These are phyloP conservation scores for Lathyrus sativus DNA, from an alignment of 306 rosid species.

Conservation along the genomic window DNA sequence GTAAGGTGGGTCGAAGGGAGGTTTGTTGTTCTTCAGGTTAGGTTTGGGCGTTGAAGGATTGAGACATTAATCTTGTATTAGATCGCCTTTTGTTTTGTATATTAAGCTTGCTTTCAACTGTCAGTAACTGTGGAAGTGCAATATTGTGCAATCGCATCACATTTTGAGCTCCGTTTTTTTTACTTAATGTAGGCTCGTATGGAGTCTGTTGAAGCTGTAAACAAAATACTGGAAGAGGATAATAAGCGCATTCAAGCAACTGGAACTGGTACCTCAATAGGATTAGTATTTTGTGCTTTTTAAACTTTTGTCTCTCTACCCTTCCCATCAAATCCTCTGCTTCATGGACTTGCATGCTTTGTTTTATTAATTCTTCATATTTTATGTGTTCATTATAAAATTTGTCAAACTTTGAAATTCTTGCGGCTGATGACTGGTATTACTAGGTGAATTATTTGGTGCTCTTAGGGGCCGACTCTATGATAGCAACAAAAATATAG, in stretches of 20 bases:
- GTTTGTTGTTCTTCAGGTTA: too few relatives aligned
- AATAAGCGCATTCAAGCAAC: slow-evolving; percentile 91
- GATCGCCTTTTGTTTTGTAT: slow-evolving; percentile 5
- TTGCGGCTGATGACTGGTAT: slow-evolving; percentile 4
- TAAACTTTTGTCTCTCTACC: neutral
- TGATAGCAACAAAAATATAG: slow-evolving; percentile 95
- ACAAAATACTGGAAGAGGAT: slow-evolving; percentile 96
- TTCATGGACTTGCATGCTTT: slow-evolving; percentile 9
- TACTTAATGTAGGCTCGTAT: slow-evolving; percentile 64
- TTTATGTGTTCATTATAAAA: slow-evolving; percentile 8
- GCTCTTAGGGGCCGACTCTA: slow-evolving; percentile 78
- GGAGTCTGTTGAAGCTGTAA: slow-evolving; percentile 95
- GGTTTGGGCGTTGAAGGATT: too few relatives aligned
- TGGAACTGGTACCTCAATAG: slow-evolving; percentile 69
- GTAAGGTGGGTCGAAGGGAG: too few relatives aligned
- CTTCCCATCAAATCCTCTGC: neutral
- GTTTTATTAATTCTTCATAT: slow-evolving; percentile 9
- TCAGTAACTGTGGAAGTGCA: slow-evolving; percentile 7
- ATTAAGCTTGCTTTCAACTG: slow-evolving; percentile 11
- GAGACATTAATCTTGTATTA: neutral
- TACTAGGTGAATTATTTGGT: slow-evolving; percentile 86
- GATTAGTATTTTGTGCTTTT: slow-evolving; percentile 3
- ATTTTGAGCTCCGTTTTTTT: slow-evolving; percentile 27
- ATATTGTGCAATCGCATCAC: slow-evolving; percentile 10
- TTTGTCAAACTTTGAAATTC: slow-evolving; percentile 10